phyloP scores from a whole-genome alignment of 768 basidiomycete species.

The Lactarius hengduanensis region DNA sequence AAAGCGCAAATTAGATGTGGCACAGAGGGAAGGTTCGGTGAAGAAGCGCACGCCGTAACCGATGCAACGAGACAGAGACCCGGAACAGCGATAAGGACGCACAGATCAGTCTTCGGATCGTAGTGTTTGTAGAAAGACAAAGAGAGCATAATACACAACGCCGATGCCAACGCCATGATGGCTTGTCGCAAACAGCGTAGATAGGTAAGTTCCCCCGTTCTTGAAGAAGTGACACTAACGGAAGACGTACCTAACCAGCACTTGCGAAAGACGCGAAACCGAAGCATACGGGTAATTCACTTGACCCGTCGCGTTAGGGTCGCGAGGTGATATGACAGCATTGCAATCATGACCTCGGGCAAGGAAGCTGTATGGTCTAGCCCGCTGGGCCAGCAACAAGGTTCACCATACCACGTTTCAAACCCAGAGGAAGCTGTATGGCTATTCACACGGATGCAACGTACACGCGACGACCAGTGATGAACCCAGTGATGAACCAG shows the following conservation, averaged over 20 bases:
- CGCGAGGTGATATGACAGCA: not conserved
- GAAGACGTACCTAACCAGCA: slow-evolving; percentile 25
- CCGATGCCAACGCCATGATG: slow-evolving; percentile 13
- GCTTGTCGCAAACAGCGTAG: not conserved
- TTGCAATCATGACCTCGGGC: not conserved
- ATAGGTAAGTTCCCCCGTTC: not conserved
- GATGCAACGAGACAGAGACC: slow-evolving; percentile 18
- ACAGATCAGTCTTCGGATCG: slow-evolving; percentile 25
- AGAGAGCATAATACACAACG: slow-evolving; percentile 19
- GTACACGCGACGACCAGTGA: not conserved
- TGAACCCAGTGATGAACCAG: too few relatives aligned
- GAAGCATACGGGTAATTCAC: slow-evolving; percentile 10
- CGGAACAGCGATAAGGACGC: slow-evolving; percentile 24
- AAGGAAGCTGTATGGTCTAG: not conserved
- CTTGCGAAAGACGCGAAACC: slow-evolving; percentile 29
- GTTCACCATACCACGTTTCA: not conserved
- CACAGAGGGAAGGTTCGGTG: not conserved
- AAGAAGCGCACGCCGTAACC: not conserved
- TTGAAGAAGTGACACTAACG: not conserved
- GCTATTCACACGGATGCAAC: not conserved
- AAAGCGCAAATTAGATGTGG: slow-evolving; percentile 4
- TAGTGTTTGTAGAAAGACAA: slow-evolving; percentile 17
- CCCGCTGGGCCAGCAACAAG: not conserved
- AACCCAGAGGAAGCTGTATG: not conserved
- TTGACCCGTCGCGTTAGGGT: not conserved